Conservation (phyloP, 768 basidiomycete species). For the Leccinum disarticulatum region DNA sequence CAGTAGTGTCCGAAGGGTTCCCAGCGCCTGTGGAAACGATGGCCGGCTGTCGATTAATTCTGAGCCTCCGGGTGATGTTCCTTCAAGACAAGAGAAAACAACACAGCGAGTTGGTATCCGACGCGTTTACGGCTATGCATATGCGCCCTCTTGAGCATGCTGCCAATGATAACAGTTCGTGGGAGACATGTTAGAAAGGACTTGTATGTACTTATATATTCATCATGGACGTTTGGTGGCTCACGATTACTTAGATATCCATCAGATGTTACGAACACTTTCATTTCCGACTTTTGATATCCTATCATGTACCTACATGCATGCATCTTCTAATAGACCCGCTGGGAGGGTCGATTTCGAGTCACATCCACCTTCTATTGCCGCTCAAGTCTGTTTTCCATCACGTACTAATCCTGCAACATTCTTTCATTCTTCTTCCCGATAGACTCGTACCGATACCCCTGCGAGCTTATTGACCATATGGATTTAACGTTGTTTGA, state of each 20-base stretch:
- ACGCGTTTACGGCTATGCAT: background rate
- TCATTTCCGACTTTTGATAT: background rate
- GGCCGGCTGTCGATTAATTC: background rate
- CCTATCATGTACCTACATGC: background rate
- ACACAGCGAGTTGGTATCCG: background rate
- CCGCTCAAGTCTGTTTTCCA: background rate
- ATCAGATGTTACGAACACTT: background rate
- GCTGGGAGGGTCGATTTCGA: background rate
- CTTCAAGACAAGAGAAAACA: constrained; percentile 5
- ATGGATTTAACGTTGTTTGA: no score
- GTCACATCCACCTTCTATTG: background rate
- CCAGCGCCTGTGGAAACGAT: constrained; percentile 1
- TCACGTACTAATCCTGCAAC: no score
- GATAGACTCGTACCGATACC: no score
- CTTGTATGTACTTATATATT: background rate
- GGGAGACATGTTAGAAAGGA: background rate
- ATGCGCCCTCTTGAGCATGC: background rate
- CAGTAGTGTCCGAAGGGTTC: constrained; percentile 3
- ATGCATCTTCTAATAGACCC: background rate
- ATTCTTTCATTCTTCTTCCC: no score
- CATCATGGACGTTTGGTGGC: background rate
- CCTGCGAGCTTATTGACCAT: no score
- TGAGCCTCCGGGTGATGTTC: background rate
- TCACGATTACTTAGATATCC: background rate
- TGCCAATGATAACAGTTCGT: background rate